phyloP scores from a whole-genome alignment of 805 yeast species.

The Suhomyces prunicola region DNA sequence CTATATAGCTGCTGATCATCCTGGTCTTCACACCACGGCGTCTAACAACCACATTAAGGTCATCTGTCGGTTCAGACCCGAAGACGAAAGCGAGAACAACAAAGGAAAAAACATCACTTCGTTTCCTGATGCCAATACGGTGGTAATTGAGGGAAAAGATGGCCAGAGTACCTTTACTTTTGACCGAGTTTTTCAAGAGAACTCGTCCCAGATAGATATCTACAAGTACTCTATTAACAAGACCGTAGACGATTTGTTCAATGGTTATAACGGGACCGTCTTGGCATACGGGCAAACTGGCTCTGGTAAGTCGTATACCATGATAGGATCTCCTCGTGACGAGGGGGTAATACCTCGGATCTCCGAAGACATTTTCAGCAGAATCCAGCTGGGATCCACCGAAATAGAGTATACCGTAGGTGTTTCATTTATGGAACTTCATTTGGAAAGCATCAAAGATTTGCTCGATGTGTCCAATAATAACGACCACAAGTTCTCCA shows the following conservation, averaged over 20 bases:
- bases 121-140: slow-evolving; percentile 24
- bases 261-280: slow-evolving; percentile 76
- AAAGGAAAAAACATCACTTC: slow-evolving; percentile 18
- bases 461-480: slow-evolving; percentile 42
- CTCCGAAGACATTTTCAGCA: slow-evolving; percentile 59
- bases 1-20: slow-evolving; percentile 3
- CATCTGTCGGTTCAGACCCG: slow-evolving; percentile 70
- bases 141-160: slow-evolving; percentile 27
- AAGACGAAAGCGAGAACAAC: slow-evolving; percentile 30
- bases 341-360: slow-evolving; percentile 73
- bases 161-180: slow-evolving; percentile 46
- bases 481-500: slow-evolving; percentile 36
- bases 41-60: slow-evolving; percentile 51
- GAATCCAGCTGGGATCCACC: slow-evolving; percentile 43
- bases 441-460: slow-evolving; percentile 74
- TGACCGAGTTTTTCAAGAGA: slow-evolving; percentile 59
- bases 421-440: slow-evolving; percentile 76
- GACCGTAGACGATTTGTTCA: slow-evolving; percentile 65
- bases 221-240: slow-evolving; percentile 57
- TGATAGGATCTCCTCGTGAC: slow-evolving; percentile 57
- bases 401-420: slow-evolving; percentile 63
- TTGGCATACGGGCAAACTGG: slow-evolving; percentile 81
- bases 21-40: slow-evolving; percentile 1
- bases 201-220: slow-evolving; percentile 52
- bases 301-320: slow-evolving; percentile 71